Evolutionary conservation across 225 moss, liverwort and hornwort species (phyloP).

Genomic region (Antitrichia curtipendula): DNA sequence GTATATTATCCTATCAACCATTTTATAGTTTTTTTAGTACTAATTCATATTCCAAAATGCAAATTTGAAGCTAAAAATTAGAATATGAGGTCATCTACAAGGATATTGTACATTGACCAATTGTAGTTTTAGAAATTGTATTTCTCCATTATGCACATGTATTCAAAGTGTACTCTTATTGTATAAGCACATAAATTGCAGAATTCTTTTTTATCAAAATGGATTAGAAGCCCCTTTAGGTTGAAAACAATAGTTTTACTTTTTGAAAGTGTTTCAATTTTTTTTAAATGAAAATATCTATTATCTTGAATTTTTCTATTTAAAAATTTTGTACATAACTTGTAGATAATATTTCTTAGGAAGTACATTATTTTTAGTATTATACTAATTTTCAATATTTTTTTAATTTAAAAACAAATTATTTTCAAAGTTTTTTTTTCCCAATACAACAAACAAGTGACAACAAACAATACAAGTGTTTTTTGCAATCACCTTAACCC

Average conservation of each 20-base stretch:
- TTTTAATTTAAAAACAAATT: not conserved
- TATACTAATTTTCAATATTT: not conserved
- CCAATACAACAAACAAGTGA: not conserved
- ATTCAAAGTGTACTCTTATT: not conserved
- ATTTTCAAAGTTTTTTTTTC: no score
- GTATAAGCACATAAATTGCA: accelerated
- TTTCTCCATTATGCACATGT: not conserved
- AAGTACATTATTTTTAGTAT: not conserved
- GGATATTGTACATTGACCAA: not conserved
- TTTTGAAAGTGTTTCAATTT: not conserved
- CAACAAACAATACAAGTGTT: not conserved
- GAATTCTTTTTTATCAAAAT: not conserved
- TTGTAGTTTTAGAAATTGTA: not conserved
- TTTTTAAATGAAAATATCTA: not conserved
- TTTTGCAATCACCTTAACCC: not conserved
- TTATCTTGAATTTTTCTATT: not conserved
- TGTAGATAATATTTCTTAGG: accelerated
- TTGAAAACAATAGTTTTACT: not conserved
- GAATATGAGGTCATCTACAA: accelerated
- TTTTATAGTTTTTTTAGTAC: not conserved
- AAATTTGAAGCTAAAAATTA: not conserved
- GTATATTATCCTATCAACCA: not conserved
- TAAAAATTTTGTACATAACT: not conserved
- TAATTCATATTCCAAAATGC: not conserved
- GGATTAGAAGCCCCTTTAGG: not conserved